Evolutionary conservation across 768 basidiomycete genomes (phyloP).

Genomic region (Cyathus striatus): DNA sequence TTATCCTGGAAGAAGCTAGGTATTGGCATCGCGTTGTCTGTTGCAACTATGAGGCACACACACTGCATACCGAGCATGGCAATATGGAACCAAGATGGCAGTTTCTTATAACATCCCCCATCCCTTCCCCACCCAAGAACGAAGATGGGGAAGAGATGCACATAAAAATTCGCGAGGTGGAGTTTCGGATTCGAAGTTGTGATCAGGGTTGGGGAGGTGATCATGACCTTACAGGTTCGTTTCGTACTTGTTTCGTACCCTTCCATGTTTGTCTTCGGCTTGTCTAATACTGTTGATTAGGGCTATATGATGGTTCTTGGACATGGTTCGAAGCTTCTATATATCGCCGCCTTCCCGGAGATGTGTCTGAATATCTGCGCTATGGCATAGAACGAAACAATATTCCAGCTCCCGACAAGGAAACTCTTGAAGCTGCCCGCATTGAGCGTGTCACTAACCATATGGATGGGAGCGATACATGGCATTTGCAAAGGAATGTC

Average conservation of each 20-base stretch:
- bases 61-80: constrained; percentile 1
- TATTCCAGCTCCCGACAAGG: neutral
- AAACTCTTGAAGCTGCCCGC: neutral
- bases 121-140: constrained; percentile 1
- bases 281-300: constrained; percentile 11
- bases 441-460: too few relatives aligned
- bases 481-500: constrained; percentile 22
- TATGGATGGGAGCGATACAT: constrained; percentile 8
- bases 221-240: constrained; percentile 11
- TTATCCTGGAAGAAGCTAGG: constrained; percentile 11
- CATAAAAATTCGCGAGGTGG: constrained; percentile 5
- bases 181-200: constrained; percentile 13
- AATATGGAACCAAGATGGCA: constrained; percentile 5
- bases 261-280: too few relatives aligned
- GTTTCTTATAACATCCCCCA: constrained; percentile 11
- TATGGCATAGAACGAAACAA: neutral
- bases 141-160: neutral
- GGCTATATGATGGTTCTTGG: constrained; percentile 20
- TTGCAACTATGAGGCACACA: neutral
- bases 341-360: constrained; percentile 10
- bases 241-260: neutral
- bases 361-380: neutral
- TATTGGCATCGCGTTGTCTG: constrained; percentile 11
- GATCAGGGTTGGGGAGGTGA: constrained; percentile 30
- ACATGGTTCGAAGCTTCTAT: constrained; percentile 29